Percentiles rank a stretch among this genome's conserved stretches.
Conservation (phyloP, 768 basidiomycete species). For the Pleurotus citrinopileatus region DNA sequence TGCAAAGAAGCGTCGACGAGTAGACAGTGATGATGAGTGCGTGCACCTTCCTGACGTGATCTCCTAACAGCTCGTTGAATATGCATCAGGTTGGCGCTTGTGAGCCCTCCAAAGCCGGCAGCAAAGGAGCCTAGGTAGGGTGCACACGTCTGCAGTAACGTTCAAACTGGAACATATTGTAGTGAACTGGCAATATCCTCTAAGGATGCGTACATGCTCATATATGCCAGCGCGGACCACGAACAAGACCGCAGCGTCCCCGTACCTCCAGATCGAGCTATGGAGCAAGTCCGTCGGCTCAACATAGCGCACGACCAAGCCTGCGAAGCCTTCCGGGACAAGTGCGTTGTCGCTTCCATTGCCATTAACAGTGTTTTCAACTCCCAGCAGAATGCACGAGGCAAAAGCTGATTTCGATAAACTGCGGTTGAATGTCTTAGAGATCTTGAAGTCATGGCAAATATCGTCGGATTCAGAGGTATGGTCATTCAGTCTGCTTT, state of each 20-base stretch:
- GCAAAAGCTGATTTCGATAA: slow-evolving; percentile 44
- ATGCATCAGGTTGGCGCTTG: slow-evolving; percentile 2
- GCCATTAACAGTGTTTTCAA: not conserved
- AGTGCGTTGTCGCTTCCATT: slow-evolving; percentile 32
- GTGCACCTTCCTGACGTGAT: not conserved
- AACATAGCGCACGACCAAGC: slow-evolving; percentile 55
- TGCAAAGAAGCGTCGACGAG: slow-evolving; percentile 52
- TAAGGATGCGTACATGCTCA: slow-evolving; percentile 93
- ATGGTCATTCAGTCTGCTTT: slow-evolving; percentile 15
- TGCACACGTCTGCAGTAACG: not conserved
- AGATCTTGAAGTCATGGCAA: slow-evolving; percentile 65
- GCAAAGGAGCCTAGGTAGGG: not conserved
- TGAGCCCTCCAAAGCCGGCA: not conserved
- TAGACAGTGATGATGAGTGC: slow-evolving; percentile 58
- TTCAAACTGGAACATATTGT: not conserved
- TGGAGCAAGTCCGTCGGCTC: slow-evolving; percentile 47
- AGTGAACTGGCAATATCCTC: slow-evolving; percentile 66
- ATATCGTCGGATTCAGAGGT: slow-evolving; percentile 48
- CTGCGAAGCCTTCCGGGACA: slow-evolving; percentile 45
- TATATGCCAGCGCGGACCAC: slow-evolving; percentile 60
- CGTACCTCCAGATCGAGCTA: slow-evolving; percentile 53
- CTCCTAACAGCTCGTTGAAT: not conserved
- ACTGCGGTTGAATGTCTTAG: slow-evolving; percentile 49
- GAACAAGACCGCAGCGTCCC: slow-evolving; percentile 22
- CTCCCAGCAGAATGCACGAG: slow-evolving; percentile 36